Evolutionary conservation across 2,329 filamentous ascomycete species (phyloP), one percentile per base, ranked within the genome.

Genomic region (Hypoxylon sp.): DNA sequence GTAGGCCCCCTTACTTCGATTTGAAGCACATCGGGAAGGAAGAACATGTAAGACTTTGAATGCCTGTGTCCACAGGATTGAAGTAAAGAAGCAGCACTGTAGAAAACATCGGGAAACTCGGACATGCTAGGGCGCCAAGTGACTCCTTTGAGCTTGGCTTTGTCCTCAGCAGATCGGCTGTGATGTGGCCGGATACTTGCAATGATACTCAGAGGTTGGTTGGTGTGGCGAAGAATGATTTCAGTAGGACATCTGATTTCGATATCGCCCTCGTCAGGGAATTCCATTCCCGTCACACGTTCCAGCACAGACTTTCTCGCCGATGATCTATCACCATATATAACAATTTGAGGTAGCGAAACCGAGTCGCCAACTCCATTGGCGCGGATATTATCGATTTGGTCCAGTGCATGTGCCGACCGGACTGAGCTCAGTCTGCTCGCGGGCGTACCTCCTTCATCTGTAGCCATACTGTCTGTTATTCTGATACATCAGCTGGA

Each of bases 301-400:
- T 89, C 86, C 0, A 90, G 79, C 0, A 88, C 84, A 0, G 86
- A 88, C 48, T 84, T 87, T 71, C 90, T 90, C 0, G 86, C 87
- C 1, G 82, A 81, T 0, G 83, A 85, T 69, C 88, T 85, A 58
- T 87, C 83, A 5, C 87, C 86, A 57, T 82, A 86, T n/a, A 88
- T 85, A 2, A 88, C 81, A n/a, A 86, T 71, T 60, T 85, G 82
- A 1, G 84, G 84, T 0, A 85, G 72, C 5, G 62, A 62, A 19
- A 70, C 31, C 6, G 31, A n/a, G 13, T 48, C 50, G 21, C 32
- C 29, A 7, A 62, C 21, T 8, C 31, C 51, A n/a, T 55, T 50
- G 4, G 3, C 8, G 11, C 21, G 27, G 31, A 42, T 39, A 13
- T 62, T 50, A 21, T 42, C n/a, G 19, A 62, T 55, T 24, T 50